Base-by-base conservation (phyloP, 306 rosid genomes). In the Heteromeles arbutifolia region DNA sequence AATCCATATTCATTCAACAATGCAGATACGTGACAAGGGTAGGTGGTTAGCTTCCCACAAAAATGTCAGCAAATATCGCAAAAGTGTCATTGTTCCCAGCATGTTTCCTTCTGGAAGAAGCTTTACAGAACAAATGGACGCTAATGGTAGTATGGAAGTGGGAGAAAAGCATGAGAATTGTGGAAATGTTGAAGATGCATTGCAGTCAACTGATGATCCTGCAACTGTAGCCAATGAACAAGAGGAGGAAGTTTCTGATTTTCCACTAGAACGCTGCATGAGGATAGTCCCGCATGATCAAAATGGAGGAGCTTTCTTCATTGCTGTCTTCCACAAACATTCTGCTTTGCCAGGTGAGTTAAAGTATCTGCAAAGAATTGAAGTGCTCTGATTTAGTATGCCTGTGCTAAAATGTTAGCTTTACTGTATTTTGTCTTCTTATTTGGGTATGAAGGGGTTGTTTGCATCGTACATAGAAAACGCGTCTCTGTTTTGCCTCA, bases 271-370 rank as follows among this genome's bases (percentile, higher is more conserved):
- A 80, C 94, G 75, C 70, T 90, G 98, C 83, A 88, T 89, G 94
- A 92, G 99, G 84, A 88, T 90, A 78, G 62, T 89, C 71, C 99
- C 99, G 24, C 99, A 96, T 84, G 99, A 96, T 90, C 98, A 96
- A 84, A 96, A 92, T 74, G 87, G 88, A 71, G 99, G 99, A 65
- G 97, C 99, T 80, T 96, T 96, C 84, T 96, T 96, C 69, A 87
- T 96, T 84, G 99, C 99, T 32, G 97, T 96, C 48, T 84, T 96
- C 73, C 88, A 78, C 76, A 96, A 96, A 87, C 85, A 83, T 75
- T 88, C 94, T 73, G 83, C 91, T 53, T 74, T 96, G 75, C 98
- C 92, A 76, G 97, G 99, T 95, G 82, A 44, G 74, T 79, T 84
- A 31, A 54, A 61, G 43, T 76, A 22, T 83, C 24, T 67, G 57